Conservation (phyloP, 1,284 basidiomycete genomes). For the Pisolithus thermaeus region DNA sequence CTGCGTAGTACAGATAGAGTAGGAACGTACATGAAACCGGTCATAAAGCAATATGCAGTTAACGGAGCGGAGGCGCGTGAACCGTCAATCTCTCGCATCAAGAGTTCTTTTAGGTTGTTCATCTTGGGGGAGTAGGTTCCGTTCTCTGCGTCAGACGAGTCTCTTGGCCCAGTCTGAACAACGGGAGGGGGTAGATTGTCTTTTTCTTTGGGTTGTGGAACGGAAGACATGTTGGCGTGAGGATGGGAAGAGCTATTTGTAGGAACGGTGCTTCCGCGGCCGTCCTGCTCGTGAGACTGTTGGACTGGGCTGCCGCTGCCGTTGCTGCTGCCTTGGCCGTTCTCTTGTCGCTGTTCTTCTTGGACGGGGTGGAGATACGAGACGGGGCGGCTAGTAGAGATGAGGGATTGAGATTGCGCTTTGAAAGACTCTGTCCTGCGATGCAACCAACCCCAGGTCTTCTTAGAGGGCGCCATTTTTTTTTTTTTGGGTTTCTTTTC, state of each 20-base stretch:
- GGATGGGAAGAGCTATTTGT: neutral
- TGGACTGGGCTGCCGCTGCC: neutral
- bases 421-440: conserved; percentile 12
- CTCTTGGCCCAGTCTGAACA: conserved; percentile 1
- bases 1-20: neutral
- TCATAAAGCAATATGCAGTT: conserved; percentile 81
- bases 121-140: neutral
- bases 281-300: neutral
- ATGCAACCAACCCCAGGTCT: conserved; percentile 14
- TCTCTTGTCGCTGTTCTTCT: no score
- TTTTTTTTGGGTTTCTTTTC: neutral
- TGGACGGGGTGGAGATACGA: no score
- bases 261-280: neutral
- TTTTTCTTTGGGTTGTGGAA: neutral
- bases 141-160: neutral
- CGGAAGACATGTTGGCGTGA: conserved; percentile 2
- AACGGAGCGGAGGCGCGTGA: conserved; percentile 52
- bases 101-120: conserved; percentile 16
- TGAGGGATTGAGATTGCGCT: conserved; percentile 10
- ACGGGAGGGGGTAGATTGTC: conserved; percentile 3
- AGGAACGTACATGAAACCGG: conserved; percentile 36
- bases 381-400: conserved; percentile 4
- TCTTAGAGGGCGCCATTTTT: conserved; percentile 13
- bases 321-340: no score
- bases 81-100: conserved; percentile 53